phyloP scores from a whole-genome alignment of 1,284 basidiomycete genomes.

The Trametes pubescens region DNA sequence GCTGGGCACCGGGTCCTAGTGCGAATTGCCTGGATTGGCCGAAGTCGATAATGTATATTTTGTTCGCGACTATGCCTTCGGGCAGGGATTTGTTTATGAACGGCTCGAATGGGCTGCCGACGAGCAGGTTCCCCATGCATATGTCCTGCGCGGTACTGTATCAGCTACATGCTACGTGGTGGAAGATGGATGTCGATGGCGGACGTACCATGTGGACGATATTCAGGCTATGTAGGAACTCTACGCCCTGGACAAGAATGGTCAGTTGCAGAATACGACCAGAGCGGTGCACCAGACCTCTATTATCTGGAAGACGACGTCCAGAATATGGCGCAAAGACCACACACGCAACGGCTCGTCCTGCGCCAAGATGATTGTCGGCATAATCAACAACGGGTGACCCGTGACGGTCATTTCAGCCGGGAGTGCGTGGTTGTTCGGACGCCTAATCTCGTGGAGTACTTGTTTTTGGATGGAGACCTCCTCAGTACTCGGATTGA shows the following conservation, averaged over 20 bases:
- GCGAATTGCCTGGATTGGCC: not conserved
- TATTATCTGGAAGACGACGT: not conserved
- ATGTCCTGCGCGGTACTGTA: not conserved
- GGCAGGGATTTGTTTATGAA: no score
- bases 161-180: not conserved
- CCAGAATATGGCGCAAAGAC: not conserved
- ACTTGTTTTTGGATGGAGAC: not conserved
- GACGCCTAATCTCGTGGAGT: not conserved
- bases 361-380: not conserved
- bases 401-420: not conserved
- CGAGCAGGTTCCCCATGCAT: not conserved
- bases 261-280: not conserved
- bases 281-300: not conserved
- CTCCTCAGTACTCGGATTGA: not conserved
- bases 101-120: no score
- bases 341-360: no score
- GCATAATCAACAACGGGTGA: not conserved
- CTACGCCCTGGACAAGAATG: not conserved
- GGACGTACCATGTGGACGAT: conserved; percentile 2
- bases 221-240: not conserved
- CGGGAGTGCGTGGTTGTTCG: not conserved
- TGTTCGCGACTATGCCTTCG: not conserved
- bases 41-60: conserved; percentile 17
- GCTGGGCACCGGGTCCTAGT: not conserved
- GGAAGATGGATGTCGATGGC: not conserved